These are phyloP conservation scores for Anthracocystis panici-leucophaei DNA, from an alignment of 1,284 basidiomycete species.

Conservation along the genomic window DNA sequence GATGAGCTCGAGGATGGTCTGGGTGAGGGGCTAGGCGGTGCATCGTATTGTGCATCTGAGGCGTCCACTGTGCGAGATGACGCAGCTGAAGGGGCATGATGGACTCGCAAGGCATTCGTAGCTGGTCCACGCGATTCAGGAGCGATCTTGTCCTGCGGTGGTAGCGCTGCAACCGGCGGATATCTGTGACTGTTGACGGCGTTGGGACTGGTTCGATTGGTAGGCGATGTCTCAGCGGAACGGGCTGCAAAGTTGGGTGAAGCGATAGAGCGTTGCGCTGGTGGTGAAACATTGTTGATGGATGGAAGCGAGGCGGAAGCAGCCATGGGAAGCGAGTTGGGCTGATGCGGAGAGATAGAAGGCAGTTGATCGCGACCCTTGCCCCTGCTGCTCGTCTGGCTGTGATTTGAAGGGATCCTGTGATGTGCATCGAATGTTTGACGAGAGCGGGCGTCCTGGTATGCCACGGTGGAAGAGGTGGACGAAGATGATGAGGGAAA, in stretches of 20 bases:
- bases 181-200: slow-evolving; percentile 3
- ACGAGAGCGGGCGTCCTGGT: slow-evolving; percentile 25
- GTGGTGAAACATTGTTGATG: slow-evolving; percentile 18
- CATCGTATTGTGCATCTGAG: not conserved
- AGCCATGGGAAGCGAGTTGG: slow-evolving; percentile 26
- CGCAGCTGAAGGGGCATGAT: not conserved
- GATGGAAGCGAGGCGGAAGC: slow-evolving; percentile 32
- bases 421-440: slow-evolving; percentile 30
- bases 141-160: not conserved
- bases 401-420: slow-evolving; percentile 43
- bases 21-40: slow-evolving; percentile 13
- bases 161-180: not conserved
- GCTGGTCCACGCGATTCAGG: slow-evolving; percentile 4
- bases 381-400: slow-evolving; percentile 31
- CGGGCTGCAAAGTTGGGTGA: slow-evolving; percentile 19
- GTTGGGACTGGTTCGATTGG: slow-evolving; percentile 18
- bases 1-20: slow-evolving; percentile 14
- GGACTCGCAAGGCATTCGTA: not conserved
- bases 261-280: slow-evolving; percentile 5
- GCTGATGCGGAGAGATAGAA: slow-evolving; percentile 32
- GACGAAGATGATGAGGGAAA: slow-evolving; percentile 24
- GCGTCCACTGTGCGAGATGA: not conserved
- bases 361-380: slow-evolving; percentile 30
- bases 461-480: slow-evolving; percentile 20
- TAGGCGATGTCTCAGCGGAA: slow-evolving; percentile 29